Evolutionary conservation across 2,329 filamentous ascomycete genomes (phyloP), one percentile per base, ranked within the genome.

Genomic region (Neopestalotiopsis sp.): DNA sequence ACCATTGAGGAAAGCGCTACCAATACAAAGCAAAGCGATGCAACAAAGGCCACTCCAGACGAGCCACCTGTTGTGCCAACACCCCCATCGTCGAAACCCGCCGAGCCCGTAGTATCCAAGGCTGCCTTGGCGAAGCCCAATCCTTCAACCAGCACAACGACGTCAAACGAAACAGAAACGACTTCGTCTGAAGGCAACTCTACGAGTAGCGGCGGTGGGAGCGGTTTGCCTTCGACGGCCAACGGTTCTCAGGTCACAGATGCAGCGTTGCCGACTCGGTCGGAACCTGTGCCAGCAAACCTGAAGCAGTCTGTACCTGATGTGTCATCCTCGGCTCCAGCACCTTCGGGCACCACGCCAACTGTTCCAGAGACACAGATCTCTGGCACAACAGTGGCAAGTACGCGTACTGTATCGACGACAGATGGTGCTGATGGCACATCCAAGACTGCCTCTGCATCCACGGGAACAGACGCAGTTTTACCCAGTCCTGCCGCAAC

Each of bases 11-110:
- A 52, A n/a, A 9, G 6, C 14, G n/a, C 45, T 10, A n/a, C 45
- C 14, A n/a, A 17, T 52, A n/a, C 17, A 17, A 52, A 52, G 45
- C 45, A 67, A 45, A 59, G 60, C 57, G n/a, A 62, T 56, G 62
- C 59, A 65, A 34, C 30, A 62, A 6, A 24, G 9, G 63, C 64
- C 68, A 67, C 62, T 20, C 67, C 58, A 67, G 52, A 32, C 32
- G 71, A 32, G 24, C 70, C 71, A 56, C 65, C 68, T n/a, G 71
- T 72, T 20, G 72, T 70, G n/a, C 69, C 73, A 69, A 70, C 74
- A 40, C 70, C 75, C 28, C 72, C 71, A 34, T 52, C 71, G 14
- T 59, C 42, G 17, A 38, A 59, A 20, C 28, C 66, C 10, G 60
- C 59, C 28, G 45, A 61, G 13, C 28, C 66, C 28, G 59, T 17